Base-by-base conservation (phyloP, 2,329 filamentous ascomycete species). In the Diplodia intermedia region DNA sequence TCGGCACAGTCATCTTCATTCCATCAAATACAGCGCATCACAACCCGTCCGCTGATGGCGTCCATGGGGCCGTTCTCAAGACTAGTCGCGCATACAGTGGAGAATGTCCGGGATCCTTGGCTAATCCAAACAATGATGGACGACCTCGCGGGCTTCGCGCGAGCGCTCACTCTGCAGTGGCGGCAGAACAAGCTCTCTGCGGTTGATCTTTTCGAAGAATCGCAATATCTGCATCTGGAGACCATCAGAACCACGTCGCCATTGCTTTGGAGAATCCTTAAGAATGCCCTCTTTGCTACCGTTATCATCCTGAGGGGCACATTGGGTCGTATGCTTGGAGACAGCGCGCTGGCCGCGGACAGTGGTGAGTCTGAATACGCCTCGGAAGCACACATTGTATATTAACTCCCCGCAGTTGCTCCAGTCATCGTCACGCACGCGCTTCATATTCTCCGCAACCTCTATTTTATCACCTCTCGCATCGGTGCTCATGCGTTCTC, bases 391-490 rank as follows among this genome's bases (percentile, higher is more conserved):
- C 18, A 5, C 8, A 14, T 1, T 8, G 8, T 7, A 50, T 62
- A n/a, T 49, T 65, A 20, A 68, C n/a, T 20, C 7, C 12, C 18
- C 43, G 15, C 67, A 81, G 85, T 83, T 69, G 91, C 90, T 1
- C 89, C 91, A 0, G 81, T 83, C 15, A 81, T 95, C 18, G 91
- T 92, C 6, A 82, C 88, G 55, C 91, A 91, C 76, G 87, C 89
- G 1, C 84, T 97, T 18, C 88, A 90, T 69, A 88, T 88, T 14
- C 85, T 97, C 12, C 89, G 92, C 33, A 90, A 92, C 73, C 81
- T 96, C 23, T 92, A 89, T 79, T 97, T 97, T 77, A 88, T 97
- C 70, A 92, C 92, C 0, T 89, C 89, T 15, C 86, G 91, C 49
- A 86, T 91, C 67, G 90, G 90, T 23, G 89, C 90, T 67, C 87